Evolutionary conservation across 2,329 filamentous ascomycete species (phyloP), one percentile per base, ranked within the genome.

Genomic region (Stagonosporopsis tanaceti): DNA sequence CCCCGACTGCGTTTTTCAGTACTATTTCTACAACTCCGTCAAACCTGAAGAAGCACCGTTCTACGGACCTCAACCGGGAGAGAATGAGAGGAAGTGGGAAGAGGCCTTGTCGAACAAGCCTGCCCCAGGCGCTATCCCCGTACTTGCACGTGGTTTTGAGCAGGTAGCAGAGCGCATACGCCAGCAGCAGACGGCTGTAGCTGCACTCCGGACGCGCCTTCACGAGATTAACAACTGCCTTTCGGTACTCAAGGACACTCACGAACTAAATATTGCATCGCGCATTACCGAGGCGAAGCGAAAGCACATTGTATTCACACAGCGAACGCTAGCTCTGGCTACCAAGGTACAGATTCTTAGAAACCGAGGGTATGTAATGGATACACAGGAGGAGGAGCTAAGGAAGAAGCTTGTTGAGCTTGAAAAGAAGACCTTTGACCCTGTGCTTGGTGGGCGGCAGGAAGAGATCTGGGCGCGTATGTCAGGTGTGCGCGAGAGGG

Each of bases 11-110:
- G 86, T 85, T 27, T 92, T 95, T 79, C 90, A 92, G 75, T 82
- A 90, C 71, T 94, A 94, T 80, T 92, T 95, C 75, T 96, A 95
- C 82, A 95, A 95, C 78, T 87, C 91, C 64, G 90, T 93, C 61
- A 88, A 90, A 62, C 86, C 90, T 68, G 85, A 86, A 50, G 84
- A 85, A 71, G 88, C 89, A n/a, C 90, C 90, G 11, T 93, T 90
- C 75, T 93, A 90, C 76, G 85, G 88, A 62, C 90, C 90, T 2
- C 82, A 85, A 15, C 80, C 87, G 1, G 81, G 85, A 65, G 92
- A 95, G 71, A 88, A 93, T 70, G 86, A 89, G 35, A 85, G 86
- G 63, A 90, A 91, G 71, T 96, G 91, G 90, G 92, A 96, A 70
- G 90, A 93, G 67, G 92, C 92, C 0, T 84, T 94, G 27, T 86